Base-by-base conservation (phyloP, 2,329 filamentous ascomycete species). In the Chlorencoelia australis region DNA sequence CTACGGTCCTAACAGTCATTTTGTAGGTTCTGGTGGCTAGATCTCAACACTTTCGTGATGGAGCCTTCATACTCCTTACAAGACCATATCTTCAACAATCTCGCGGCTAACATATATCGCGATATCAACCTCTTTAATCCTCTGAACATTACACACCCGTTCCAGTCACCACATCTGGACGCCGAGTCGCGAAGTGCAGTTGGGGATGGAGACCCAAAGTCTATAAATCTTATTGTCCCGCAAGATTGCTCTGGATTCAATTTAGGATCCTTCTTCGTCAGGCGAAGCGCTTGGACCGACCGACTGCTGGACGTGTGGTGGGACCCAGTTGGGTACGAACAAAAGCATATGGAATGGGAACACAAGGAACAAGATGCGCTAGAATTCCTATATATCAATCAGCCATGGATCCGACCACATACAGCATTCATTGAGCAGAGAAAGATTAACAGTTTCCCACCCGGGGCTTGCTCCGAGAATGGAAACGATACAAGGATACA, bases 281-380 rank as follows among this genome's bases (percentile, higher is more conserved):
- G 79, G 33, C 78, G 91, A 42, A 85, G 84, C 52, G 68, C 77
- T 17, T 98, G 88, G 85, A 85, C 88, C 0, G 89, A 96, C 53
- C 80, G 86, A 4, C 65, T 98, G 13, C 73, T 98, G 22, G 91
- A 98, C 55, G 73, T 94, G 35, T 98, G 91, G 91, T 98, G 91
- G 91, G 91, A 98, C 54, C 91, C 91, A 0, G 88, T 96, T 19
- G 77, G 82, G 39, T 98, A 98, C 59, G 91, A 98, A 63, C 91
- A 98, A 63, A 93, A 87, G 58, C 91, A 98, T 59, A 95, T 95
- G 88, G 75, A 91, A 44, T 98, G 91, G 91, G 88, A 91, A 55
- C 91, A 98, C 67, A 96, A 96, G 59, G 91, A 98, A 60, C 91
- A 98, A 62, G 88, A 96, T 56, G 86, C 88, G 2, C 66, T 98